phyloP scores from a whole-genome alignment of 345 rosid species.

The Lagerstroemia speciosa region DNA sequence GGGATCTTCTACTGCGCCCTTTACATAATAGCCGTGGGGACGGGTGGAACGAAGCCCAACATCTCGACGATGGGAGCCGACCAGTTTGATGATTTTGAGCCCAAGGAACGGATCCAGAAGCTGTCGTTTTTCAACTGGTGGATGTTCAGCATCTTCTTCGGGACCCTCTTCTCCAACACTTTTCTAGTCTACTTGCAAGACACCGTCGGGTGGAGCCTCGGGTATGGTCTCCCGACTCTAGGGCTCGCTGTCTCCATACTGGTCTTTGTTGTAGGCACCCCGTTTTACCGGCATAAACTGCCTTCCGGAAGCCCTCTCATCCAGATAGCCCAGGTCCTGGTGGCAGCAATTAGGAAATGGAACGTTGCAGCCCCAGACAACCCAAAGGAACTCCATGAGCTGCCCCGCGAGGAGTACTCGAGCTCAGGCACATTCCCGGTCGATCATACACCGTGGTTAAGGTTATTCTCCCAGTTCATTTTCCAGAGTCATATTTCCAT shows the following conservation, averaged over 20 bases:
- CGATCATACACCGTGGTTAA: constrained; percentile 36
- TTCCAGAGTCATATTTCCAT: neutral
- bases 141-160: constrained; percentile 57
- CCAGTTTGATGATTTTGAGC: constrained; percentile 56
- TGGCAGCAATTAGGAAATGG: constrained; percentile 39
- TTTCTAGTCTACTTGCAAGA: constrained; percentile 49
- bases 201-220: constrained; percentile 32
- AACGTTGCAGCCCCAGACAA: constrained; percentile 29
- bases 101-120: constrained; percentile 46
- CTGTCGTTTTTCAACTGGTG: constrained; percentile 70
- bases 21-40: constrained; percentile 34
- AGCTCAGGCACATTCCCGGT: constrained; percentile 23
- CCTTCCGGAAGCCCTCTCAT: constrained; percentile 42
- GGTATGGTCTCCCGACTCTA: constrained; percentile 44
- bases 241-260: constrained; percentile 29
- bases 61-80: constrained; percentile 68
- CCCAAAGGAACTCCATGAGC: constrained; percentile 42
- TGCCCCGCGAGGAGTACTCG: constrained; percentile 23
- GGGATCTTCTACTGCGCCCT: constrained; percentile 40
- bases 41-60: constrained; percentile 62
- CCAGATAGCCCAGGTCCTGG: constrained; percentile 36
- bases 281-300: constrained; percentile 43
- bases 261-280: constrained; percentile 40
- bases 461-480: constrained; percentile 18
- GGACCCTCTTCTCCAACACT: constrained; percentile 45